A percentile compares a stretch with the other conserved stretches of the same genome.
phyloP scores from a whole-genome alignment of 768 basidiomycete genomes.

The Porpolomopsis calyptriformis region DNA sequence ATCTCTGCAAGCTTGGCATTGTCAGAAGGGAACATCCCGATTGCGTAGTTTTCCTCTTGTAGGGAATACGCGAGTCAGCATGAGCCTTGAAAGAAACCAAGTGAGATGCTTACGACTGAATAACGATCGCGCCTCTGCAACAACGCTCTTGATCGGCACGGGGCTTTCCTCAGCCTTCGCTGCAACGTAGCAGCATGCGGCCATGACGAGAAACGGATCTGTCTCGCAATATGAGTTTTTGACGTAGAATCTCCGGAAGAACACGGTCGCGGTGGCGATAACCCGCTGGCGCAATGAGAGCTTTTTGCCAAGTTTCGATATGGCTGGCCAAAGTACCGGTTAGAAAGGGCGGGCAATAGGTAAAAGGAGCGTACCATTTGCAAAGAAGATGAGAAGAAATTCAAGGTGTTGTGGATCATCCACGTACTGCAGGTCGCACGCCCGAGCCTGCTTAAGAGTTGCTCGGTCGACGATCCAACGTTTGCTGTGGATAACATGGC shows the following conservation, averaged over 20 bases:
- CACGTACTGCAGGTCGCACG: conserved; percentile 69
- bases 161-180: conserved; percentile 97
- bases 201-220: conserved; percentile 85
- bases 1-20: conserved; percentile 92
- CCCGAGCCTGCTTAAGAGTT: conserved; percentile 61
- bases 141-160: conserved; percentile 86
- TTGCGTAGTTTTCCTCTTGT: conserved; percentile 55
- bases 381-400: conserved; percentile 82
- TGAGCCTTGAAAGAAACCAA: background rate
- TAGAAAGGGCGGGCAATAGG: background rate
- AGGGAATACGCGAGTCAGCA: background rate
- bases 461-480: conserved; percentile 85
- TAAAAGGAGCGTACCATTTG: conserved; percentile 55
- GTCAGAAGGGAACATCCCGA: conserved; percentile 77
- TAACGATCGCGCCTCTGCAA: conserved; percentile 67
- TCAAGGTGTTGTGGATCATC: conserved; percentile 68
- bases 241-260: conserved; percentile 93
- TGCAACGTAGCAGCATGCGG: conserved; percentile 91
- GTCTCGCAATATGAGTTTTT: conserved; percentile 95
- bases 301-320: conserved; percentile 80
- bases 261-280: conserved; percentile 89
- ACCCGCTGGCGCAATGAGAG: conserved; percentile 78
- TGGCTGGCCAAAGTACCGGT: conserved; percentile 36
- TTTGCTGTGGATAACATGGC: too few species aligned
- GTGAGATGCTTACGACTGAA: conserved; percentile 56